Conservation (phyloP, 2,329 filamentous ascomycete species). For the Penicillium corylophilum region DNA sequence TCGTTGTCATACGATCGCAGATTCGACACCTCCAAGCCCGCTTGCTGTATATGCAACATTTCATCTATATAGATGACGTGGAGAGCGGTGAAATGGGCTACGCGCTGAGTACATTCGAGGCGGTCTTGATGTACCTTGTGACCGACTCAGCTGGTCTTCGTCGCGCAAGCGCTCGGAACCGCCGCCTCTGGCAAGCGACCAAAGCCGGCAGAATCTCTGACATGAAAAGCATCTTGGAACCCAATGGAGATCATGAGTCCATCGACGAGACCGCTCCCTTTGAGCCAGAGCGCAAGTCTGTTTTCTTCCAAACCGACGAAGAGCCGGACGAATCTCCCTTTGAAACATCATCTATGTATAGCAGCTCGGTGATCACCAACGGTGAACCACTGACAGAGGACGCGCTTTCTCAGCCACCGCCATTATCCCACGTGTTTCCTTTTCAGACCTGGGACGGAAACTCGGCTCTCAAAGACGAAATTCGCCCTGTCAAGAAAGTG, state of each 20-base stretch:
- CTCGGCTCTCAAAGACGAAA: constrained; percentile 42
- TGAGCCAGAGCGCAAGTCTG: constrained; percentile 38
- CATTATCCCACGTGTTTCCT: constrained; percentile 82
- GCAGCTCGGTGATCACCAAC: constrained; percentile 19
- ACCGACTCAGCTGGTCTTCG: constrained; percentile 78
- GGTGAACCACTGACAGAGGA: constrained; percentile 16
- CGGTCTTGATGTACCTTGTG: constrained; percentile 82
- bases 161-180: constrained; percentile 81
- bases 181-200: constrained; percentile 81
- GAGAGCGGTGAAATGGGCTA: constrained; percentile 96
- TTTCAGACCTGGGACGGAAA: constrained; percentile 66
- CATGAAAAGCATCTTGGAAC: constrained; percentile 77
- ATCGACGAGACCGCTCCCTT: constrained; percentile 34
- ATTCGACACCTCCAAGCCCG: constrained; percentile 84
- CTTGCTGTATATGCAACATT: constrained; percentile 92
- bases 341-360: constrained; percentile 24
- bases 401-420: constrained; percentile 29
- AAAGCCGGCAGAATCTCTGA: constrained; percentile 73
- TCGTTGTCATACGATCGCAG: constrained; percentile 89
- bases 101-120: constrained; percentile 91
- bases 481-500: constrained; percentile 70
- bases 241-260: constrained; percentile 52
- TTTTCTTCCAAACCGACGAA: constrained; percentile 37
- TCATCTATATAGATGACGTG: constrained; percentile 96
- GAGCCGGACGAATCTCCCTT: constrained; percentile 23